Conservation (phyloP, 495 filamentous ascomycete genomes). For the Neurospora hispaniola region DNA sequence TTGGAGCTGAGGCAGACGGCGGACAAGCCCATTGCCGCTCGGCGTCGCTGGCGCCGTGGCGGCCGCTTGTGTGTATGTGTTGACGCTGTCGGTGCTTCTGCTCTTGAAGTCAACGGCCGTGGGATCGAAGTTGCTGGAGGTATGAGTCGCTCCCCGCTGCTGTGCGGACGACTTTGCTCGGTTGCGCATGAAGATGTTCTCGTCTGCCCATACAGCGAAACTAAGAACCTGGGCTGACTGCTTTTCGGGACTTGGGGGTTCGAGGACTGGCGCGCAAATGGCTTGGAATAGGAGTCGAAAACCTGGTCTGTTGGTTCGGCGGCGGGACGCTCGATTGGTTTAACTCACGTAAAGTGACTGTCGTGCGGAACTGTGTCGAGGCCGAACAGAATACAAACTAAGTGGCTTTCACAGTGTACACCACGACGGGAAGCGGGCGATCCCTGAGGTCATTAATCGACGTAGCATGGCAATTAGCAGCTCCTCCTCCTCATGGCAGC, state of each 20-base stretch:
- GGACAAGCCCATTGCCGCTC: background rate
- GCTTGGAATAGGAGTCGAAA: background rate
- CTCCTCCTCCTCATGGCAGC: background rate
- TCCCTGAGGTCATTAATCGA: background rate
- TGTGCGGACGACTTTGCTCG: constrained; percentile 19
- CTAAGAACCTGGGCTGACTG: background rate
- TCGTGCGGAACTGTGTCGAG: background rate
- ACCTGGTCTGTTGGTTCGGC: background rate
- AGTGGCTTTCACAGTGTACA: background rate
- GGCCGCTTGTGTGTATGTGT: background rate
- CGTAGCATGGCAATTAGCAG: background rate
- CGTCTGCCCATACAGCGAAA: constrained; percentile 16
- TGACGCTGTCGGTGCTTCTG: background rate
- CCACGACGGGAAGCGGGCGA: background rate
- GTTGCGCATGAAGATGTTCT: constrained; percentile 21
- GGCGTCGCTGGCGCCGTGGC: background rate
- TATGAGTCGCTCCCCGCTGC: constrained; percentile 13
- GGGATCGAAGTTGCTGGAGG: background rate
- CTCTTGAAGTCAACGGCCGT: background rate
- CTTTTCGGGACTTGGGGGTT: background rate
- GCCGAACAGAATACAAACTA: background rate
- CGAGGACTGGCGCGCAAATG: background rate
- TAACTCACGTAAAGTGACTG: background rate
- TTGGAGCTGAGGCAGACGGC: background rate
- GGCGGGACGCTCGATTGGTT: background rate